A percentile compares a stretch with the other conserved stretches of the same genome.
Evolutionary conservation across 176 grass and related monocot genomes (phyloP).

Genomic region (Eragrostis curvula): DNA sequence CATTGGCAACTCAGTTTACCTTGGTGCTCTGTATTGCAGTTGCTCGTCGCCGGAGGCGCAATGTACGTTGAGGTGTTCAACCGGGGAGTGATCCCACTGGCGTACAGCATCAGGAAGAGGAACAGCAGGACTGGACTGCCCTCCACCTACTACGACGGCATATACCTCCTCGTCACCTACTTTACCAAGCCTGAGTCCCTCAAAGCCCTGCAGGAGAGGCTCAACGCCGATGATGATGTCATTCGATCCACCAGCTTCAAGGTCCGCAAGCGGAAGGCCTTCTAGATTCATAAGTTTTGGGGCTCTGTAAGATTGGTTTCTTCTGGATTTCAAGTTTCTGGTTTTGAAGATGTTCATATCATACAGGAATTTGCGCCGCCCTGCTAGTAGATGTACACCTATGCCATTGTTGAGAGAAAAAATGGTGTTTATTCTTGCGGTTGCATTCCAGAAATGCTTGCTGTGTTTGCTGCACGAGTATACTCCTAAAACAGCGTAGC

Average conservation of each 20-base stretch:
- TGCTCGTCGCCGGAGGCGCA: conserved; percentile 83
- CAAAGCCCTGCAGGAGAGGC: conserved; percentile 51
- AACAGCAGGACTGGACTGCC: conserved; percentile 77
- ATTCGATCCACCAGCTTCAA: conserved; percentile 78
- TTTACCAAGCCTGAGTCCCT: conserved; percentile 93
- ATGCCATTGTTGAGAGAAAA: conserved; percentile 9
- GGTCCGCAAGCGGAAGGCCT: conserved; percentile 61
- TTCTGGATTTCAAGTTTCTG: conserved; percentile 2
- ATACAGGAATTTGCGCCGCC: conserved; percentile 27
- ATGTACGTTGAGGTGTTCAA: conserved; percentile 96
- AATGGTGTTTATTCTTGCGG: not conserved
- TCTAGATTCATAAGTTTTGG: not conserved
- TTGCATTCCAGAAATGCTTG: conserved; percentile 4
- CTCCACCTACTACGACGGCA: conserved; percentile 81
- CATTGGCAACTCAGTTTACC: not conserved
- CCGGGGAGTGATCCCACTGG: conserved; percentile 79
- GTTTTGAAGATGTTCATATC: conserved; percentile 27
- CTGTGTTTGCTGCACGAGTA: not conserved
- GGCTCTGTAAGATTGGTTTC: conserved; percentile 15
- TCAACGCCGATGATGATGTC: conserved; percentile 73
- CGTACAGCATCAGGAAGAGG: conserved; percentile 85
- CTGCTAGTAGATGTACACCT: not conserved
- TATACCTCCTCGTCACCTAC: conserved; percentile 87
- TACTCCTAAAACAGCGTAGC: too few species aligned
- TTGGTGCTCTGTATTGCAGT: conserved; percentile 38